A percentile compares a stretch with the other conserved stretches of the same genome.
phyloP scores from a whole-genome alignment of 1,139 yeast genomes.

The Meyerozyma carpophila region DNA sequence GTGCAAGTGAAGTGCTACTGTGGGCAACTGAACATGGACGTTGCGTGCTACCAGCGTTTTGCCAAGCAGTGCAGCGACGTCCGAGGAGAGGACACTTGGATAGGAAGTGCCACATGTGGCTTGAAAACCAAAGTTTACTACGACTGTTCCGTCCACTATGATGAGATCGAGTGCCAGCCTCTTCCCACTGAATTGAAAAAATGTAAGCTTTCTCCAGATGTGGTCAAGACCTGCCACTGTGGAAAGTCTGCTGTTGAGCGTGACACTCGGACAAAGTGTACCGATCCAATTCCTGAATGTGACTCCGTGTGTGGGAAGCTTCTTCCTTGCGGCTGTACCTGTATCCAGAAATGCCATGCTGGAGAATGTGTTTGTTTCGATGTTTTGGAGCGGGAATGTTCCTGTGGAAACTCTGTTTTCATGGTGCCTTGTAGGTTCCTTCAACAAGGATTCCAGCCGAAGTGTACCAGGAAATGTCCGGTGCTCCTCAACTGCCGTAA shows the following conservation, averaged over 20 bases:
- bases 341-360: slow-evolving; percentile 66
- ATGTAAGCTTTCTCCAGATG: slow-evolving; percentile 63
- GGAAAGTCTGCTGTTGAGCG: slow-evolving; percentile 43
- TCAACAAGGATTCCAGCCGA: slow-evolving; percentile 47
- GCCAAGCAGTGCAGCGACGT: slow-evolving; percentile 23
- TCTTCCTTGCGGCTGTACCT: slow-evolving; percentile 68
- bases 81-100: slow-evolving; percentile 31
- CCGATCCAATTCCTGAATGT: slow-evolving; percentile 78
- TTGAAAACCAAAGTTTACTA: slow-evolving; percentile 44
- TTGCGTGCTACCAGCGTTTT: slow-evolving; percentile 46
- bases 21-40: slow-evolving; percentile 45
- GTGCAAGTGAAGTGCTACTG: slow-evolving; percentile 63
- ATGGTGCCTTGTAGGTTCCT: slow-evolving; percentile 60
- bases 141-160: slow-evolving; percentile 66
- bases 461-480: slow-evolving; percentile 71
- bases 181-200: slow-evolving; percentile 29
- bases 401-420: slow-evolving; percentile 46
- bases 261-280: slow-evolving; percentile 46
- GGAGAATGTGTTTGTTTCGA: slow-evolving; percentile 70
- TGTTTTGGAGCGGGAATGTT: slow-evolving; percentile 40
- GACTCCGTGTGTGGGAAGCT: slow-evolving; percentile 54
- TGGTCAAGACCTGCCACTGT: slow-evolving; percentile 67
- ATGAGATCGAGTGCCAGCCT: slow-evolving; percentile 57
- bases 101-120: slow-evolving; percentile 61
- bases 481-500: slow-evolving; percentile 75